These are phyloP conservation scores for Tetrapyrgos nigripes DNA, from an alignment of 1,284 basidiomycete genomes.

Conservation along the genomic window DNA sequence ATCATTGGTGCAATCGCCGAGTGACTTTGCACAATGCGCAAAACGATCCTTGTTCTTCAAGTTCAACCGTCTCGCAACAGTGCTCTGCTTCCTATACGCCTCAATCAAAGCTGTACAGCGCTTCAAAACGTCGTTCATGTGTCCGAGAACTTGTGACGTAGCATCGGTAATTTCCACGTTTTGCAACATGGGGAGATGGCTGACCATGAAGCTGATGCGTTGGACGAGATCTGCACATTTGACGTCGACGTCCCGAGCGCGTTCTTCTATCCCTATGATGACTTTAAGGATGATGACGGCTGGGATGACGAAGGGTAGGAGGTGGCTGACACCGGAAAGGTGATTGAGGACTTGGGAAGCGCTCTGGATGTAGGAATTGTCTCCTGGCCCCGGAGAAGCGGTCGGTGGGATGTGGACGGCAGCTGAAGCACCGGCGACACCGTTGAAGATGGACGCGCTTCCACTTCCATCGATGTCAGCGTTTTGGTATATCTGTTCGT, in stretches of 20 bases:
- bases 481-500: constrained; percentile 6
- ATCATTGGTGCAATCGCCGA: constrained; percentile 41
- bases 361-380: constrained; percentile 23
- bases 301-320: constrained; percentile 43
- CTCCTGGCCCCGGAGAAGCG: neutral
- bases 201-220: constrained; percentile 46
- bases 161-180: constrained; percentile 36
- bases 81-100: constrained; percentile 40
- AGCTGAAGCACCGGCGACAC: neutral
- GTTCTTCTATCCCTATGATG: constrained; percentile 44
- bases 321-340: constrained; percentile 40
- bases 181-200: constrained; percentile 40
- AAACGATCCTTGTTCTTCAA: constrained; percentile 41
- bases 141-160: constrained; percentile 34
- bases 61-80: constrained; percentile 39
- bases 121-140: constrained; percentile 27
- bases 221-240: constrained; percentile 46
- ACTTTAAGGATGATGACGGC: constrained; percentile 44
- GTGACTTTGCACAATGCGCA: constrained; percentile 23
- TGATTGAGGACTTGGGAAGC: constrained; percentile 36
- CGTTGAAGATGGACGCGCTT: neutral
- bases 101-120: constrained; percentile 34
- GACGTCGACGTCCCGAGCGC: constrained; percentile 40
- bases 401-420: neutral
- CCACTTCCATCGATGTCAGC: neutral